Conservation (phyloP, 441 rosid genomes). For the Adansonia gregorii region DNA sequence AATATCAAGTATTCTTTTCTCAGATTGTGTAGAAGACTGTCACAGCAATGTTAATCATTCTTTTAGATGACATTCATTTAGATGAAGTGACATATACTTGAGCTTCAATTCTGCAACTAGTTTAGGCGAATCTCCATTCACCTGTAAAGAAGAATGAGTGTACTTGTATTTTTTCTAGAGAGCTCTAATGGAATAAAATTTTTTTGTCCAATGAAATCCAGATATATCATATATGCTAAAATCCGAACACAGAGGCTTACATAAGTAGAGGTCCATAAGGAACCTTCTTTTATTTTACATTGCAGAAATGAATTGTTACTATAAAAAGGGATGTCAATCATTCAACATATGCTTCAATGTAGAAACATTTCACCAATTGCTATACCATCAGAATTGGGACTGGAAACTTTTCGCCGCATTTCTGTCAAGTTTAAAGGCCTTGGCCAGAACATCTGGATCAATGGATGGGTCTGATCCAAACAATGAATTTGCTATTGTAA, state of each 20-base stretch:
- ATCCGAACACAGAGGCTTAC: neutral
- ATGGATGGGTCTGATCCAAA: neutral
- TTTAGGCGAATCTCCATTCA: neutral
- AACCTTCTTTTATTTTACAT: neutral
- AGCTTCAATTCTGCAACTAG: neutral
- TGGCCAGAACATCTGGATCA: neutral
- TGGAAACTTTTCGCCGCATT: neutral
- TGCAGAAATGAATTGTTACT: neutral
- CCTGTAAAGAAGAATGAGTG: neutral
- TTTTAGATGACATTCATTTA: neutral
- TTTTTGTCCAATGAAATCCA: neutral
- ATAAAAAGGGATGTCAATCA: neutral
- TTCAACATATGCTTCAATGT: neutral
- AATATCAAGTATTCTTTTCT: neutral
- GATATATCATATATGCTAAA: neutral
- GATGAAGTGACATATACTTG: neutral
- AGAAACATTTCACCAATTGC: neutral
- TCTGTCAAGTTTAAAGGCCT: neutral
- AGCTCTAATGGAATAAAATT: neutral
- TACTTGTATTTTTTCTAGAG: constrained; percentile 1
- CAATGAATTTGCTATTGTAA: neutral
- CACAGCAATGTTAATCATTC: too few relatives aligned
- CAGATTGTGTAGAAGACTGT: too few relatives aligned
- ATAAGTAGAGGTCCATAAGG: neutral
- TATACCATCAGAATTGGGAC: neutral